Evolutionary conservation across 2,329 filamentous ascomycete genomes (phyloP).

Genomic region (Aspergillus sp.): DNA sequence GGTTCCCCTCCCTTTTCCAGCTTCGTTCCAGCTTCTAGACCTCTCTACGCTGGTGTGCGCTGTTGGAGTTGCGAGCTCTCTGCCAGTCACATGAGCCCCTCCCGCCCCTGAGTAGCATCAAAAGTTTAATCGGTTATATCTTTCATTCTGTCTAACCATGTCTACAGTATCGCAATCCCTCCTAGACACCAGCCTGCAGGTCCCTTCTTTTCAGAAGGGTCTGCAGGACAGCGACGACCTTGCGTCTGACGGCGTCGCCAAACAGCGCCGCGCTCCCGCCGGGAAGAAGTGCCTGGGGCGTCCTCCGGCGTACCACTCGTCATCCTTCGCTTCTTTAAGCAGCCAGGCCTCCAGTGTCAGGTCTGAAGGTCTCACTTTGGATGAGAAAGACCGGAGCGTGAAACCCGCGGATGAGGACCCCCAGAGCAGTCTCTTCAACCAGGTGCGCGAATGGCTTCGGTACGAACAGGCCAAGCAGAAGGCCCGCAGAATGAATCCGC

Average conservation of each 20-base stretch:
- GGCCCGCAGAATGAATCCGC: slow-evolving; percentile 42
- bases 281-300: slow-evolving; percentile 20
- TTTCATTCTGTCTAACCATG: slow-evolving; percentile 2
- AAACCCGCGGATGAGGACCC: slow-evolving; percentile 21
- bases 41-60: no score
- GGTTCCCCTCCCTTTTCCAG: slow-evolving; percentile 1
- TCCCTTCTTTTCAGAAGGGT: slow-evolving; percentile 15
- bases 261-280: slow-evolving; percentile 20
- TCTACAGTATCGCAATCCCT: slow-evolving; percentile 18
- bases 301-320: slow-evolving; percentile 10
- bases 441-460: slow-evolving; percentile 76
- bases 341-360: slow-evolving; percentile 18
- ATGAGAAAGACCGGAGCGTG: slow-evolving; percentile 18
- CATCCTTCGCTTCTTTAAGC: slow-evolving; percentile 14
- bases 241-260: slow-evolving; percentile 14
- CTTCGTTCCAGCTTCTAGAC: background rate
- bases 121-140: no score
- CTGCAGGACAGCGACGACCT: slow-evolving; percentile 13
- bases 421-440: slow-evolving; percentile 48
- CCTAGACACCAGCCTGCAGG: slow-evolving; percentile 18
- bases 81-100: no score
- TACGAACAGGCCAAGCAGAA: slow-evolving; percentile 63
- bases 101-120: no score
- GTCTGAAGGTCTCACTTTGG: slow-evolving; percentile 13
- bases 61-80: no score